Base-by-base conservation (phyloP, 345 rosid species). In the Ailanthus altissimus region DNA sequence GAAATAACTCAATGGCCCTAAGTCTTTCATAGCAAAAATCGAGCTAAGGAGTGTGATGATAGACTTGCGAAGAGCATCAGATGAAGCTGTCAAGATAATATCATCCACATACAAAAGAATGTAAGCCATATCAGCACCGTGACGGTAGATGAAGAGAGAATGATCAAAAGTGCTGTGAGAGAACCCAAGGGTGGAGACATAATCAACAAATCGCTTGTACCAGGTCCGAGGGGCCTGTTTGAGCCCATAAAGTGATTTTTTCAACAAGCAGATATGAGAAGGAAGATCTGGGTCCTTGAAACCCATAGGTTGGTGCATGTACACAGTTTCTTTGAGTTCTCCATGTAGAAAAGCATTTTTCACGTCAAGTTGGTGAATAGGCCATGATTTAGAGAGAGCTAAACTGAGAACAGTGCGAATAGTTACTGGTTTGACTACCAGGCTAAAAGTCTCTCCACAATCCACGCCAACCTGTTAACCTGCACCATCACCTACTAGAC, bases 91-190 rank as follows among this genome's bases (percentile, higher is more conserved):
- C 2, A 77, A 43, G 4, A 70, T 13, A 2, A 69, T 77, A 6
- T 69, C 54, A 23, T 76, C 73, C 9, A 76, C 42, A 23, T 76
- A 76, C 0, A 76, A 13, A 0, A 76, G 15, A 1, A 77, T 2
- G 4, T 66, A 66, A 1, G 57, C 67, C 6, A 54, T 0, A 0
- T 69, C 69, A 0, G 5, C 0, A 0, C 36, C 58, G 0, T 11
- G 47, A 0, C 15, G 1, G 5, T 51, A 43, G 2, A 77, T 49
- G 23, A 70, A 70, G 0, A 70, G 18, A 1, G 70, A 77, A 0
- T 63, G 1, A 7, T 77, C 61, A 4, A 5, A 26, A 0, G 0
- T 3, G 4, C 62, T 77, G 0, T 70, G 60, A 0, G 1, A 16
- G 4, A 77, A 77, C 0, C 59, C 75, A 2, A 77, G 5, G 2